Evolutionary conservation across 2,329 filamentous ascomycete genomes (phyloP).

Genomic region (Penicillium sumatraense): DNA sequence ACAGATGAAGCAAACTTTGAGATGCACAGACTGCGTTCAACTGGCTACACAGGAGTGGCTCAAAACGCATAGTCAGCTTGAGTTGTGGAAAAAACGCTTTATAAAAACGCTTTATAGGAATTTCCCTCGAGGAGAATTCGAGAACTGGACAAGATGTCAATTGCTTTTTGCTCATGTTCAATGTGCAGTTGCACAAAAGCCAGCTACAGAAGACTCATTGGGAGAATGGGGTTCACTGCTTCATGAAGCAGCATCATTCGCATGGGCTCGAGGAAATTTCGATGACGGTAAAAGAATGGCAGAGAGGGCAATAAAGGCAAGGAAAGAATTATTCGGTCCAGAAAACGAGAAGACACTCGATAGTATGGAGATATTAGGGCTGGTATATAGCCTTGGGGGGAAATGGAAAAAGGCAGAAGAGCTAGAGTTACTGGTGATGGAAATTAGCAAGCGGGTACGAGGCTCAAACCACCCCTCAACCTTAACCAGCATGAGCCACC

Average conservation of each 20-base stretch:
- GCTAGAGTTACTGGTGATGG: too few relatives aligned
- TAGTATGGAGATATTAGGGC: too few relatives aligned
- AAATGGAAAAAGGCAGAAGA: too few relatives aligned
- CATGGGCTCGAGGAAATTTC: not conserved
- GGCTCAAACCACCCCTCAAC: too few relatives aligned
- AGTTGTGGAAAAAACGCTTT: conserved; percentile 4
- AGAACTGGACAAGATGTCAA: conserved; percentile 8
- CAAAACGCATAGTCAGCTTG: not conserved
- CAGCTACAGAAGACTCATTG: not conserved
- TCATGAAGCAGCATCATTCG: not conserved
- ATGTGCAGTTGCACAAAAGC: not conserved
- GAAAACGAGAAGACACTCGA: too few relatives aligned
- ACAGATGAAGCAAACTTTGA: not conserved
- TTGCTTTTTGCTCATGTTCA: conserved; percentile 8
- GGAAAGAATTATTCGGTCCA: too few relatives aligned
- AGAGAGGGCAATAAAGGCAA: not conserved
- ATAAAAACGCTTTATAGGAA: conserved; percentile 3
- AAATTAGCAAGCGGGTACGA: too few relatives aligned
- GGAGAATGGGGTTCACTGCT: conserved; percentile 3
- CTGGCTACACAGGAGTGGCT: conserved; percentile 15
- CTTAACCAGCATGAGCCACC: not conserved
- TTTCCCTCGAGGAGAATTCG: conserved; percentile 2
- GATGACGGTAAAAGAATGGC: not conserved
- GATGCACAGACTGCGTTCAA: conserved; percentile 18
- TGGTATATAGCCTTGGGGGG: too few relatives aligned